Conservation (phyloP, 1,139 yeast genomes). For the Debaryomyces coudertii region DNA sequence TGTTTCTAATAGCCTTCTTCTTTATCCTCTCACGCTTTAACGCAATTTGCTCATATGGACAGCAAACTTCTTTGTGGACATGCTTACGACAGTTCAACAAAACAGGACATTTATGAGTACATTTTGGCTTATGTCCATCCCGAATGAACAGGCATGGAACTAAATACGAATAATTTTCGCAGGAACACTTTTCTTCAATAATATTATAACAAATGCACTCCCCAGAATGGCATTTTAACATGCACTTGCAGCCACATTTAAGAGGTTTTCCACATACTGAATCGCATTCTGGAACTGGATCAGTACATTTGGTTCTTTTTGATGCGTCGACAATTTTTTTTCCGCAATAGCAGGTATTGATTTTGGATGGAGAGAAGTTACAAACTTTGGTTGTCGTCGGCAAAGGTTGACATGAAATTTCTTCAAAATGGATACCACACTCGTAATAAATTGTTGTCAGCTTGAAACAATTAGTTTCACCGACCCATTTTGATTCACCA, state of each 20-base stretch:
- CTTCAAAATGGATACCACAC: constrained; percentile 70
- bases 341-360: constrained; percentile 81
- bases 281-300: constrained; percentile 77
- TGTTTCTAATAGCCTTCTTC: constrained; percentile 53
- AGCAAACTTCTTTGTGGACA: constrained; percentile 69
- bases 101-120: constrained; percentile 78
- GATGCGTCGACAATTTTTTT: constrained; percentile 31
- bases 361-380: constrained; percentile 60
- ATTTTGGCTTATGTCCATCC: constrained; percentile 56
- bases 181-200: constrained; percentile 53
- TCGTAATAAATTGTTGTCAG: constrained; percentile 54
- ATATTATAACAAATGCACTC: constrained; percentile 65
- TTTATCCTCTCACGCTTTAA: constrained; percentile 60
- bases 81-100: constrained; percentile 81
- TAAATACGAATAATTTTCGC: constrained; percentile 51
- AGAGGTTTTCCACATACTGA: constrained; percentile 61
- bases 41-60: constrained; percentile 68
- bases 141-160: constrained; percentile 67
- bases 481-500: constrained; percentile 52
- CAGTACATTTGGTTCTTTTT: constrained; percentile 62
- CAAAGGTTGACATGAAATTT: constrained; percentile 60
- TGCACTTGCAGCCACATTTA: constrained; percentile 76
- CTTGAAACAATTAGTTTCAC: constrained; percentile 63
- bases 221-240: constrained; percentile 74
- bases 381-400: constrained; percentile 50